Base-by-base conservation (phyloP, 176 grass and related monocot species). In the Avena insularis region DNA sequence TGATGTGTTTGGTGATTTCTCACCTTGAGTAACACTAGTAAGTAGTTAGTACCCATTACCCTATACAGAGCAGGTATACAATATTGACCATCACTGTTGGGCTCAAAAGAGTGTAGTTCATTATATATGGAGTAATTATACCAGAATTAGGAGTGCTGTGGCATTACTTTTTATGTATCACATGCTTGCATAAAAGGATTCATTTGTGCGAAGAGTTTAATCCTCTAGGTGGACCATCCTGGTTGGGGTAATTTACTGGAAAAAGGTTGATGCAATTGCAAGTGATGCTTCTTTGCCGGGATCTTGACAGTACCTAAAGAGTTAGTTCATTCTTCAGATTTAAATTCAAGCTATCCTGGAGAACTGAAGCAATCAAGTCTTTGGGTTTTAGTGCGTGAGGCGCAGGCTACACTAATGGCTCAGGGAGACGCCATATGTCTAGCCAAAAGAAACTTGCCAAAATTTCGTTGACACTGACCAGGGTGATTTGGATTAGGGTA, bases 51-150 rank as follows among this genome's bases (percentile, higher is more conserved):
- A 64, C 25, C 61, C 53, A 55, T 0, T 35, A 36, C 51, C 61
- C 53, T 20, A 0, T 35, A 36, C 51, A 6, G 23, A 20, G 27
- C 9, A 20, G 9, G 53, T 23, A 48, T 40, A 61, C 8, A 51
- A 8, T 66, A 56, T 33, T 75, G 43, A 66, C 7, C 14, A 9
- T 69, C 23, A 69, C 61, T 21, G 48, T 75, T 75, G 21, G 31
- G 48, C 79, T 68, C 12, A 67, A 17, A 69, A 20, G 62, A 69
- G 5, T 69, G 8, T 7, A 12, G 4, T n/a, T 82, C 7, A 9
- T 35, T 82, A 12, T 67, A 53, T 68, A 51, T 62, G 66, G 9
- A 51, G 79, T 33, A 45, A 82, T 64, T 48, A 65, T 66, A 50
- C 31, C 64, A 53, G 56, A 63, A 66, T 4, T 49, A 60, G 20